Conservation (phyloP, 345 rosid genomes). For the Noccaea bulbosa region DNA sequence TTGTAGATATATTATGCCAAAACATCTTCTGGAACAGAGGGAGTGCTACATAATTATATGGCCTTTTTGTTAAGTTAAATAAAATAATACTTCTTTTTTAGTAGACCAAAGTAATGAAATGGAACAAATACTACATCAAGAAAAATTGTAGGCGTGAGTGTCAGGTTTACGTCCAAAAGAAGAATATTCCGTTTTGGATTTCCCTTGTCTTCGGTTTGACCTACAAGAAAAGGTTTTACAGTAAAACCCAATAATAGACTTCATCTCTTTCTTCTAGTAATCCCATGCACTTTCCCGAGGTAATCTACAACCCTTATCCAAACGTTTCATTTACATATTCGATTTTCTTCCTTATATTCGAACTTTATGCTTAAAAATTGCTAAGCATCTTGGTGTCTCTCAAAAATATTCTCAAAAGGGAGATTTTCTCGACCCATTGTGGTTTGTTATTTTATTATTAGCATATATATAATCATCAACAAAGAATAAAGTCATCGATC, state of each 20-base stretch:
- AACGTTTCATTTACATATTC: conserved; percentile 32
- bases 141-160: conserved; percentile 19
- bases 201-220: conserved; percentile 18
- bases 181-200: conserved; percentile 19
- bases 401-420: conserved; percentile 18
- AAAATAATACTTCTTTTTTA: not conserved
- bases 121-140: not conserved
- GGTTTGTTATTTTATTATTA: conserved; percentile 11
- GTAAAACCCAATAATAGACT: conserved; percentile 30
- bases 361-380: conserved; percentile 10
- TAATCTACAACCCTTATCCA: conserved; percentile 39
- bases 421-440: conserved; percentile 14
- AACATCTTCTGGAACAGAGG: too few species aligned
- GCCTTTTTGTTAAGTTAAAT: too few species aligned
- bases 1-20: too few species aligned
- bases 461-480: not conserved
- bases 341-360: conserved; percentile 30
- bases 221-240: conserved; percentile 37
- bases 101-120: not conserved
- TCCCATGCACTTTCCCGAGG: conserved; percentile 37
- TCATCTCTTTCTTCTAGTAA: conserved; percentile 34
- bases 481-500: not conserved
- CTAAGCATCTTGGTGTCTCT: conserved; percentile 12
- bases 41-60: too few species aligned
- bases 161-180: conserved; percentile 3